Percentiles rank a stretch among this genome's conserved stretches.
Conservation (phyloP, 208 protist species). For the Leishmania arabica region DNA sequence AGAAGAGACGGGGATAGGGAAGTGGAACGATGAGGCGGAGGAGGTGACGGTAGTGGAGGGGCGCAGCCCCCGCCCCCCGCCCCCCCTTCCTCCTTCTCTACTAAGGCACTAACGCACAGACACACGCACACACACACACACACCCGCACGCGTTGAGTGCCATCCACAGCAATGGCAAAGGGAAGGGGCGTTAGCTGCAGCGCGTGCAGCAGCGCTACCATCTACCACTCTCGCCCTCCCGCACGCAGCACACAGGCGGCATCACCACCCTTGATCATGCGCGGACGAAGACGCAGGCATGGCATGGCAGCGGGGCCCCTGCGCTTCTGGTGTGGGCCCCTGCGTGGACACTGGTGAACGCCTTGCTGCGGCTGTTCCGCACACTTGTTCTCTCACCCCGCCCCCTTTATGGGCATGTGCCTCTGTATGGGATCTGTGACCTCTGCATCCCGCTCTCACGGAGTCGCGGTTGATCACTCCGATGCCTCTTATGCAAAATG, state of each 20-base stretch:
- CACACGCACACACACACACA: neutral
- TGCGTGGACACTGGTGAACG: neutral
- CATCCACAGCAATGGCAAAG: neutral
- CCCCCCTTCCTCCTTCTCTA: neutral
- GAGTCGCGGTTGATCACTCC: neutral
- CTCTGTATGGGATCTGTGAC: neutral
- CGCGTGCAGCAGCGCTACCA: neutral
- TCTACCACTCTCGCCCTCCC: neutral
- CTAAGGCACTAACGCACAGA: neutral
- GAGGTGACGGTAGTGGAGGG: neutral
- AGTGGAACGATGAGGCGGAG: too few relatives aligned
- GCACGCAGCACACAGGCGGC: too few relatives aligned
- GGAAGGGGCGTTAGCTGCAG: too few relatives aligned
- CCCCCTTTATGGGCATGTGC: neutral
- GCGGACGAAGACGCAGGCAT: neutral
- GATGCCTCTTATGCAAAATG: neutral
- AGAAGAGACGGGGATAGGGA: neutral
- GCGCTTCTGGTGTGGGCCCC: neutral
- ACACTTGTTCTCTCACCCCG: conserved; percentile 4
- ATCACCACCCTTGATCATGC: neutral
- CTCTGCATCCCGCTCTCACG: neutral
- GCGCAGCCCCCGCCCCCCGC: neutral
- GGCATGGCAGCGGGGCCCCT: neutral
- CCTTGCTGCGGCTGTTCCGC: neutral
- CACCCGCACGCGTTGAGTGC: neutral